Percentiles rank a stretch among this genome's conserved stretches.
Evolutionary conservation across 2,329 filamentous ascomycete genomes (phyloP).

Genomic region (Pseudocercospora fuligena): DNA sequence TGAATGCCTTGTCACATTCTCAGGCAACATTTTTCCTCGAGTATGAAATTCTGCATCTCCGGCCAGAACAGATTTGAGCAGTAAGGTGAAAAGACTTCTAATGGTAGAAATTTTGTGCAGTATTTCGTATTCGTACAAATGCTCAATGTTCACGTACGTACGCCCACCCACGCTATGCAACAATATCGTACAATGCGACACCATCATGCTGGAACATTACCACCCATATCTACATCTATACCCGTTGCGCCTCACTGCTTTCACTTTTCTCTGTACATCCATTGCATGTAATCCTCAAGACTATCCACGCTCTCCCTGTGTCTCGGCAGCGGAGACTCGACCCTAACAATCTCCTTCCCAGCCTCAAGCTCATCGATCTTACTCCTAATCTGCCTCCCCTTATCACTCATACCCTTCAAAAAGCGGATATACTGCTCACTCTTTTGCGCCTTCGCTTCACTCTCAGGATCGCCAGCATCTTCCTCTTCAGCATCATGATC

Average conservation of each 20-base stretch:
- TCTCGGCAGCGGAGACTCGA: slow-evolving; percentile 28
- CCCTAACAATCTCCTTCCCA: slow-evolving; percentile 46
- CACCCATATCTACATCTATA: background rate
- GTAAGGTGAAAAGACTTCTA: no score
- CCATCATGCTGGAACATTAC: background rate
- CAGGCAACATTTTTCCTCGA: background rate
- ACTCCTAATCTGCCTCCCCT: slow-evolving; percentile 65
- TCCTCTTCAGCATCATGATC: slow-evolving; percentile 48
- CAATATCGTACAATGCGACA: background rate
- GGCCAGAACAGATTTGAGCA: no score
- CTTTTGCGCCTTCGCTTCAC: slow-evolving; percentile 42
- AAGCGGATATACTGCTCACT: slow-evolving; percentile 51
- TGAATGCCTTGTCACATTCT: background rate
- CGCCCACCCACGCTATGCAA: background rate
- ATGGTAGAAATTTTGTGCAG: no score
- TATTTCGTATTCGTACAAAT: no score
- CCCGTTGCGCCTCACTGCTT: background rate
- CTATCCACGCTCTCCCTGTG: slow-evolving; percentile 28
- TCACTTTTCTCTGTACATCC: slow-evolving; percentile 31
- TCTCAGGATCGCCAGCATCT: slow-evolving; percentile 31
- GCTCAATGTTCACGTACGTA: no score
- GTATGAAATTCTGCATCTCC: no score
- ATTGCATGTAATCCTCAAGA: slow-evolving; percentile 38
- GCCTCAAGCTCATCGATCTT: slow-evolving; percentile 58
- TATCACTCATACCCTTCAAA: slow-evolving; percentile 54